phyloP scores from a whole-genome alignment of 164 flowering plant species.

The Liquidambar formosana region DNA sequence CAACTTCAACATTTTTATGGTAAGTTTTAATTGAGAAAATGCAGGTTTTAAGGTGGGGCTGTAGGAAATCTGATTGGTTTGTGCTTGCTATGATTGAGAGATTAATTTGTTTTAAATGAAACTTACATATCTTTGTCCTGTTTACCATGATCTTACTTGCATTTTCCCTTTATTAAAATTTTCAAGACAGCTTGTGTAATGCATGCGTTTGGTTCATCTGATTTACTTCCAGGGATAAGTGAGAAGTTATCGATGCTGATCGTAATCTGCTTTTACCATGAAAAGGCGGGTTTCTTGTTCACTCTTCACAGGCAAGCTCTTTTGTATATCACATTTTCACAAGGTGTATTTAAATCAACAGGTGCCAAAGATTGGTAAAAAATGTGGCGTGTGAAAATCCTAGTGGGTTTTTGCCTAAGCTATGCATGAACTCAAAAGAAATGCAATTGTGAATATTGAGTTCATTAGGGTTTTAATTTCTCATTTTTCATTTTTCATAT shows the following conservation, averaged over 20 bases:
- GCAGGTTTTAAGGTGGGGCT: neutral
- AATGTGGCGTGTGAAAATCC: neutral
- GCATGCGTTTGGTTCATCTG: neutral
- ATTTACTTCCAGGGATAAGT: slow-evolving; percentile 12
- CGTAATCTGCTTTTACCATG: neutral
- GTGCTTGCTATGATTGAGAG: too few relatives aligned
- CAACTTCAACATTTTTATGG: neutral
- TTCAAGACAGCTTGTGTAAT: too few relatives aligned
- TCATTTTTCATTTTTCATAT: too few relatives aligned
- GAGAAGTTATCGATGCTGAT: neutral
- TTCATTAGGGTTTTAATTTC: slow-evolving; percentile 2
- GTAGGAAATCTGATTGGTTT: neutral
- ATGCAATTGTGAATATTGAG: slow-evolving; percentile 18
- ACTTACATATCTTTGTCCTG: too few relatives aligned
- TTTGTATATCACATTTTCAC: slow-evolving; percentile 16
- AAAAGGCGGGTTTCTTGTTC: slow-evolving; percentile 3
- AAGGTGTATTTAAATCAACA: slow-evolving; percentile 7
- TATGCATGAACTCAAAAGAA: slow-evolving; percentile 7
- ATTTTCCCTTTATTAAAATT: too few relatives aligned
- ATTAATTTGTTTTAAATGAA: too few relatives aligned
- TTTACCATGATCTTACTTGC: too few relatives aligned
- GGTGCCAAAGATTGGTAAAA: neutral
- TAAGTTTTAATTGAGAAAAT: neutral
- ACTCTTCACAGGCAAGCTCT: slow-evolving; percentile 13
- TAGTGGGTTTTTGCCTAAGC: neutral